These are phyloP conservation scores for Glaciozyma antarctica DNA, from an alignment of 768 basidiomycete genomes.

Conservation along the genomic window DNA sequence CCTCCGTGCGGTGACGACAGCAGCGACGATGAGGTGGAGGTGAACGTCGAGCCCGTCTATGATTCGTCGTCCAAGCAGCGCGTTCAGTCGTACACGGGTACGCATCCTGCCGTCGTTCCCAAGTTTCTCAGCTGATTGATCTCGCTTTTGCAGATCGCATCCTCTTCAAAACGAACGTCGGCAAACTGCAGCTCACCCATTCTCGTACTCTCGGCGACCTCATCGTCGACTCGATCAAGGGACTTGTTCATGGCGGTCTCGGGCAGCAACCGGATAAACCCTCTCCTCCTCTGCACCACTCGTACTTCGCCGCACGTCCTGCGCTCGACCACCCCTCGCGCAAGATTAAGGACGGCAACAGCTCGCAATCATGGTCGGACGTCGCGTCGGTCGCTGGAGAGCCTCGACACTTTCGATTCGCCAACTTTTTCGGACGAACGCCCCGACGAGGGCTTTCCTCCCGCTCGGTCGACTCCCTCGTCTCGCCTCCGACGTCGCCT, in stretches of 20 bases:
- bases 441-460: background rate
- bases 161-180: conserved; percentile 29
- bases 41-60: conserved; percentile 21
- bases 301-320: background rate
- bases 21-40: background rate
- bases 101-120: background rate
- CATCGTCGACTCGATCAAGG: conserved; percentile 6
- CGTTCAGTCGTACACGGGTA: conserved; percentile 32
- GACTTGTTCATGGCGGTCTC: background rate
- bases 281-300: background rate
- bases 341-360: background rate
- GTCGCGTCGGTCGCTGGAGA: conserved; percentile 4
- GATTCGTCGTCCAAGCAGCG: conserved; percentile 34
- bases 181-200: background rate
- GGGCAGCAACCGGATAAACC: background rate
- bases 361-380: background rate
- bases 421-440: conserved; percentile 3
- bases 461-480: background rate
- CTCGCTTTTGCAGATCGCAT: conserved; percentile 25
- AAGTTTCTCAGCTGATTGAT: background rate
- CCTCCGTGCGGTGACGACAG: no score
- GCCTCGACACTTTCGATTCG: conserved; percentile 12
- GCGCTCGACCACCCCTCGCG: background rate
- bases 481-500: background rate
- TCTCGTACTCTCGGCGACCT: conserved; percentile 1